Conservation (phyloP, 208 protist genomes). For the Leptomonas pyrrhocoris region DNA sequence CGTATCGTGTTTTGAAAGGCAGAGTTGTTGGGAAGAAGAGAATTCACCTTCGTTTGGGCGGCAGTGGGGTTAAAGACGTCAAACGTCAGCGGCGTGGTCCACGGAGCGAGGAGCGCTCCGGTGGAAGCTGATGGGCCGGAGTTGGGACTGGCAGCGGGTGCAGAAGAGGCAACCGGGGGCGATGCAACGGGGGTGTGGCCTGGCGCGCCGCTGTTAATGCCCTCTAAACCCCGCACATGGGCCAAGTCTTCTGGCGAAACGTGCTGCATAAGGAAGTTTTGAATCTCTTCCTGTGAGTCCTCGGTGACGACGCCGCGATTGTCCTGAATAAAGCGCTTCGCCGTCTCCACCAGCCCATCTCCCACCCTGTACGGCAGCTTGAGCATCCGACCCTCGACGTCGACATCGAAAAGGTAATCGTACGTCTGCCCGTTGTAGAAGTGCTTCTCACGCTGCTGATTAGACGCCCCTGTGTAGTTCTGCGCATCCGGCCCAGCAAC, state of each 20-base stretch:
- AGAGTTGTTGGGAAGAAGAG: slow-evolving; percentile 30
- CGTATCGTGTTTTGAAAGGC: slow-evolving; percentile 14
- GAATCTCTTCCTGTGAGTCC: slow-evolving; percentile 91
- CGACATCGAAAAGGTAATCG: slow-evolving; percentile 96
- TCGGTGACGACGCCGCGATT: slow-evolving; percentile 79
- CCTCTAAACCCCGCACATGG: slow-evolving; percentile 32
- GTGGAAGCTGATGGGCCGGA: background rate
- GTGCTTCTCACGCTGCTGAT: slow-evolving; percentile 57
- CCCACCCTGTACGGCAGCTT: slow-evolving; percentile 92
- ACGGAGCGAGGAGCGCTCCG: slow-evolving; percentile 16
- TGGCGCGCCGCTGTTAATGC: slow-evolving; percentile 5
- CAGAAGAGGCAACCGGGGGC: background rate
- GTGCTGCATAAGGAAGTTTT: slow-evolving; percentile 89
- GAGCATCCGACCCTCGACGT: slow-evolving; percentile 79
- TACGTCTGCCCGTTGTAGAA: slow-evolving; percentile 89
- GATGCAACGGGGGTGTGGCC: background rate
- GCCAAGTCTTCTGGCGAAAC: slow-evolving; percentile 55
- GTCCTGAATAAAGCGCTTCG: slow-evolving; percentile 90
- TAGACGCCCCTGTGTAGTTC: slow-evolving; percentile 34
- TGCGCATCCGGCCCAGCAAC: slow-evolving; percentile 69
- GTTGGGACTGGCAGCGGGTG: background rate
- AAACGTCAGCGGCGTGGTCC: slow-evolving; percentile 33
- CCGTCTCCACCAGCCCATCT: slow-evolving; percentile 86
- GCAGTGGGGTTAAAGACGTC: slow-evolving; percentile 52
- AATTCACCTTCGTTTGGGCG: slow-evolving; percentile 62